Percentiles rank a stretch among this genome's conserved stretches.
These are phyloP conservation scores for Zygoascus hellenicus DNA, from an alignment of 1,139 yeast genomes.

Conservation along the genomic window DNA sequence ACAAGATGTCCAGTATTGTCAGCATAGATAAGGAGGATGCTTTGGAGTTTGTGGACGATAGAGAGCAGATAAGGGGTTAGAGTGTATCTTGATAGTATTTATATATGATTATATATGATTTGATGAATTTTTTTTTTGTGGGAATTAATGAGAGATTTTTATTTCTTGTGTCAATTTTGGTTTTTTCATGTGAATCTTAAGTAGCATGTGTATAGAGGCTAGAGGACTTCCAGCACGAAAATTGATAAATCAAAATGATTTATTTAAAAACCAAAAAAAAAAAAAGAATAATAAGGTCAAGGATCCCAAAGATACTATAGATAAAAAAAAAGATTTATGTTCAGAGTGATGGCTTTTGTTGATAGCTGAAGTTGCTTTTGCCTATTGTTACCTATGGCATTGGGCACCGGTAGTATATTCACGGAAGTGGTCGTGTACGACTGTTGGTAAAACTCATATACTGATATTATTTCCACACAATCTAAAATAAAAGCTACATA, in stretches of 20 bases:
- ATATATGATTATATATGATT: neutral
- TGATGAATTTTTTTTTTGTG: neutral
- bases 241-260: no score
- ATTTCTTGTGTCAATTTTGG: neutral
- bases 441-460: no score
- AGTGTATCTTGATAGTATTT: neutral
- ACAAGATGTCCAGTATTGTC: constrained; percentile 74
- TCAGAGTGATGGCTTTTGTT: no score
- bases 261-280: no score
- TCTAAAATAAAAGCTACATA: neutral
- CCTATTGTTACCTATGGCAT: no score
- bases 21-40: constrained; percentile 73
- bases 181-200: no score
- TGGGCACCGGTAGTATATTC: no score
- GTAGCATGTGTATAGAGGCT: neutral
- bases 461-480: neutral
- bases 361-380: no score
- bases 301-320: no score
- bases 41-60: constrained; percentile 64
- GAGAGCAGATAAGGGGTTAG: constrained; percentile 1
- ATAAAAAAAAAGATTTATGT: no score
- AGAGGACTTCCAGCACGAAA: no score
- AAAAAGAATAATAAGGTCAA: neutral
- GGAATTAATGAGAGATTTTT: neutral
- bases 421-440: no score